A percentile compares a stretch with the other conserved stretches of the same genome.
Evolutionary conservation across 768 basidiomycete species (phyloP).

Genomic region (Glaciozyma martinii): DNA sequence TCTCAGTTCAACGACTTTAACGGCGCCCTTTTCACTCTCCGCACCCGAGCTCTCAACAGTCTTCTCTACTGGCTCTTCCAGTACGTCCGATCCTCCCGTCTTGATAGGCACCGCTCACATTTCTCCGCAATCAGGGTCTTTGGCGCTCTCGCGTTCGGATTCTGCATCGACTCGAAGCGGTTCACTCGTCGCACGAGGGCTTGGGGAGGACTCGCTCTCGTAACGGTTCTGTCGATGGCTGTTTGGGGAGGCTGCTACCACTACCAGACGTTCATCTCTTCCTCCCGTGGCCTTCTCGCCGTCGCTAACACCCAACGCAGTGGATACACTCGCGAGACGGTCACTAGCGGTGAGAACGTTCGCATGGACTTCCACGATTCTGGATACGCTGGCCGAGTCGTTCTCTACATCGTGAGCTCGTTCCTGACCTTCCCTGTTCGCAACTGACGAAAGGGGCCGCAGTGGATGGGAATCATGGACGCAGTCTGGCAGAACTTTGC

Average conservation of each 20-base stretch:
- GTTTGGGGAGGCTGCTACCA: slow-evolving; percentile 57
- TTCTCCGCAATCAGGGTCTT: too few relatives aligned
- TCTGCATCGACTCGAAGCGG: slow-evolving; percentile 11
- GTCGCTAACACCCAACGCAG: too few relatives aligned
- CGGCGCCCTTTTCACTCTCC: slow-evolving; percentile 40
- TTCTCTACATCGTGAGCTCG: slow-evolving; percentile 46
- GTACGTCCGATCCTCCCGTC: too few relatives aligned
- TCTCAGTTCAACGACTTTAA: slow-evolving; percentile 50
- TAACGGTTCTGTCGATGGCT: slow-evolving; percentile 60
- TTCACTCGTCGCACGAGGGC: slow-evolving; percentile 8
- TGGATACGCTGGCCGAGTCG: slow-evolving; percentile 50
- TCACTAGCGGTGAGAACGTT: slow-evolving; percentile 37
- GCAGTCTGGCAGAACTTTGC: slow-evolving; percentile 66
- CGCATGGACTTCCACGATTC: slow-evolving; percentile 56
- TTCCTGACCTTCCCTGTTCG: background rate
- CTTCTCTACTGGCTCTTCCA: slow-evolving; percentile 72
- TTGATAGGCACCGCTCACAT: too few relatives aligned
- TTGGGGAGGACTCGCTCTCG: slow-evolving; percentile 12
- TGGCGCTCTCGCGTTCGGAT: slow-evolving; percentile 40
- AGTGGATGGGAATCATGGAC: slow-evolving; percentile 62
- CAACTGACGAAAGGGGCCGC: background rate
- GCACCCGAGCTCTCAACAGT: slow-evolving; percentile 62
- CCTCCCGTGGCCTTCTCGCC: too few relatives aligned
- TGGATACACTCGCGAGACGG: slow-evolving; percentile 55
- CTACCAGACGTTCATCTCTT: slow-evolving; percentile 70